Conservation (phyloP, 2,329 filamentous ascomycete genomes). For the Trichoderma simmonsii region DNA sequence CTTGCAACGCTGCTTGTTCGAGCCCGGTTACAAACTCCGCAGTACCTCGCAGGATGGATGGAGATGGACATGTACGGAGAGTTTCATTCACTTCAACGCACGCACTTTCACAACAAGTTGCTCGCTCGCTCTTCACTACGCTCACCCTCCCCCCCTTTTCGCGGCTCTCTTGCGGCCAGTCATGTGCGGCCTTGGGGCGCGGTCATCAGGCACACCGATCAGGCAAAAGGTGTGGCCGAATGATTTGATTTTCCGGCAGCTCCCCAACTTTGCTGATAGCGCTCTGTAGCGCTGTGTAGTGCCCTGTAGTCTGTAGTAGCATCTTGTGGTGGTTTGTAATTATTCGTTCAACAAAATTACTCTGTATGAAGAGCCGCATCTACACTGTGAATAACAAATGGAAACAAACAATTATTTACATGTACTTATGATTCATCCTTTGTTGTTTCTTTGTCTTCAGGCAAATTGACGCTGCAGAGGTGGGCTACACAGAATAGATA, state of each 20-base stretch:
- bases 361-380: not conserved
- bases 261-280: not conserved
- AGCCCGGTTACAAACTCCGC: not conserved
- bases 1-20: not conserved
- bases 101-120: not conserved
- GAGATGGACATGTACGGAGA: not conserved
- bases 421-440: not conserved
- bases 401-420: not conserved
- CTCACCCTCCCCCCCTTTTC: constrained; percentile 6
- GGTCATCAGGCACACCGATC: constrained; percentile 20
- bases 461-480: not conserved
- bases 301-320: not conserved
- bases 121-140: not conserved
- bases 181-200: constrained; percentile 16
- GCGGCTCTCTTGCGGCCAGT: not conserved
- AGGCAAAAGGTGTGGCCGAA: constrained; percentile 8
- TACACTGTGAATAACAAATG: not conserved
- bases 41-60: not conserved
- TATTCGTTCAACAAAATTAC: not conserved
- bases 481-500: constrained; percentile 1
- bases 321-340: not conserved
- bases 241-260: constrained; percentile 11
- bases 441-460: not conserved
- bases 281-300: not conserved
- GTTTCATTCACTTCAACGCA: constrained; percentile 2